Evolutionary conservation across 2,329 filamentous ascomycete genomes (phyloP).

Genomic region (Neofusicoccum umdonicola): DNA sequence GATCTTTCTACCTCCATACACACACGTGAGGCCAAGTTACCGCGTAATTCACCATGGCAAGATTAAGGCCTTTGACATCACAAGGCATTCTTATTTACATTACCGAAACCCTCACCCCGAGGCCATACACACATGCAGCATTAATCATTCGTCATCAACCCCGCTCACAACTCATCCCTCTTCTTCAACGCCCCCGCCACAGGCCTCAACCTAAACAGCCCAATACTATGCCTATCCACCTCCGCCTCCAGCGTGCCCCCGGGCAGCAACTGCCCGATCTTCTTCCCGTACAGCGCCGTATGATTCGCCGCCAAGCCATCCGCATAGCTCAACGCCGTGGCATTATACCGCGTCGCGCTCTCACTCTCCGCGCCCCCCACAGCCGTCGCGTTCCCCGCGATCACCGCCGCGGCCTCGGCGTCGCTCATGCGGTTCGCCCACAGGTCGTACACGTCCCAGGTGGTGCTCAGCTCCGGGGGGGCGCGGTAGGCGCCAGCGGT

Average conservation of each 20-base stretch:
- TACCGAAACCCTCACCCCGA: no score
- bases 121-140: no score
- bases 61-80: no score
- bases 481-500: conserved; percentile 38
- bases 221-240: conserved; percentile 51
- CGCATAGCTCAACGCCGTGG: conserved; percentile 49
- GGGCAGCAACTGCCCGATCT: conserved; percentile 42
- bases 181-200: conserved; percentile 31
- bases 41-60: no score
- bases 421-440: conserved; percentile 57
- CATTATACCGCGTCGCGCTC: conserved; percentile 45
- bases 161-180: conserved; percentile 44
- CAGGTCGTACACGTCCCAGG: conserved; percentile 55
- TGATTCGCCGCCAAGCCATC: conserved; percentile 44
- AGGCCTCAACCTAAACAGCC: conserved; percentile 48
- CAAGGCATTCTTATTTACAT: no score
- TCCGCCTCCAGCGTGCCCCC: conserved; percentile 43
- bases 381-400: conserved; percentile 40
- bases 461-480: conserved; percentile 40
- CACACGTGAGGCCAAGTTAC: no score
- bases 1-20: no score
- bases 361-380: conserved; percentile 30
- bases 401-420: conserved; percentile 43
- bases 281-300: conserved; percentile 47
- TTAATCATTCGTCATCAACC: no score